Evolutionary conservation across 1,284 basidiomycete species (phyloP).

Genomic region (Boletus albobrunnescens): DNA sequence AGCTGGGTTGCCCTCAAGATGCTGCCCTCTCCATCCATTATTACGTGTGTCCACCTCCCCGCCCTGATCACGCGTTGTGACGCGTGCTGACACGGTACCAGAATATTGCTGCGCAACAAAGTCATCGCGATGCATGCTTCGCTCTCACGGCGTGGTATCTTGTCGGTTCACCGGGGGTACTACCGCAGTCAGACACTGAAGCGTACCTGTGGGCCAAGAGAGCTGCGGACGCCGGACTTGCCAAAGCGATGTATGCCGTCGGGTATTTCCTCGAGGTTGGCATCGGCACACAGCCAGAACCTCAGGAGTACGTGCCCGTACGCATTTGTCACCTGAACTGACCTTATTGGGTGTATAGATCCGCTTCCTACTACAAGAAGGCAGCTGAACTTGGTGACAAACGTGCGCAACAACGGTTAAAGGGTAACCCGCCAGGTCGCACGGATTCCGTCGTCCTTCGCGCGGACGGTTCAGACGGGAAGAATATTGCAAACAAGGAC

Average conservation of each 20-base stretch:
- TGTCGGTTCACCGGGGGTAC: conserved; percentile 94
- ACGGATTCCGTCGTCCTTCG: conserved; percentile 55
- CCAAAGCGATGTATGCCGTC: conserved; percentile 94
- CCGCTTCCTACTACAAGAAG: conserved; percentile 81
- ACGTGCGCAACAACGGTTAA: conserved; percentile 85
- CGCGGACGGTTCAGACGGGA: conserved; percentile 40
- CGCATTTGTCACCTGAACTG: conserved; percentile 3
- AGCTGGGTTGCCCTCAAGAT: conserved; percentile 98
- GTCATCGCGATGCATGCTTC: conserved; percentile 95
- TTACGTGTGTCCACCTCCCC: conserved; percentile 62
- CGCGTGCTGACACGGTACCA: conserved; percentile 34
- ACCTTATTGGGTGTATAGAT: conserved; percentile 39
- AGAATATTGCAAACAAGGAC: conserved; percentile 40
- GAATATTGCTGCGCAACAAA: conserved; percentile 98
- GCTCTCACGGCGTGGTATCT: conserved; percentile 99
- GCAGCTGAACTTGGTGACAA: conserved; percentile 95
- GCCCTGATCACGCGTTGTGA: not conserved
- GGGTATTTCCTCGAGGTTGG: conserved; percentile 97
- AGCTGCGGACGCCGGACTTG: conserved; percentile 84
- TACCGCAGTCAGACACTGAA: conserved; percentile 97
- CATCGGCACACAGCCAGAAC: conserved; percentile 72
- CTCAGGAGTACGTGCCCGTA: conserved; percentile 54
- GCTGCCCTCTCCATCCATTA: conserved; percentile 97
- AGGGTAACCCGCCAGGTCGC: conserved; percentile 59
- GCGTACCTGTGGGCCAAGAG: conserved; percentile 93